Base-by-base conservation (phyloP, 805 yeast genomes). In the Spathaspora arborariae region DNA sequence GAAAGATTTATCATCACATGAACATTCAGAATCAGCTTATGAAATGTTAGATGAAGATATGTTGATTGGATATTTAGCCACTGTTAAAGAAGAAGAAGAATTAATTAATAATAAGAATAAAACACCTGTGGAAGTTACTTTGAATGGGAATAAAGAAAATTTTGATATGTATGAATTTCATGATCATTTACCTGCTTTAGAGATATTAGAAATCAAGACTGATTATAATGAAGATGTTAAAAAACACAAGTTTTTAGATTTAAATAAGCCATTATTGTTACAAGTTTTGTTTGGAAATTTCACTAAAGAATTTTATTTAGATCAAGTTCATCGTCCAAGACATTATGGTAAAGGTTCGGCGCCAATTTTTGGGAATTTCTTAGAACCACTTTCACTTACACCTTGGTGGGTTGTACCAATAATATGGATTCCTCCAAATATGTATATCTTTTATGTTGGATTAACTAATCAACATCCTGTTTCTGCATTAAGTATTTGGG, bases 271-370 rank as follows among this genome's bases (percentile, higher is more conserved):
- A 1, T 73, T 94, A 56, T 69, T 94, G 38, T 60, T 80, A 65
- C 99, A 94, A 72, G 88, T 94, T 40, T 68, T 89, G 46, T 74
- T 79, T 50, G 82, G 90, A 37, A 76, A 78, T 30, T 94, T 90
- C 75, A 62, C 86, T 37, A 92, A 88, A 63, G 95, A 88, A 38
- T 92, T 94, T 60, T 94, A 94, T 65, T 75, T 94, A 60, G 96
- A 90, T 63, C 97, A 94, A 68, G 94, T 94, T 38, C 99, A 94
- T 67, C 82, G 97, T 68, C 99, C 99, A 45, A 84, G 99, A 63
- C 99, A 94, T 67, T 94, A 91, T 63, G 98, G 98, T 54, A 84
- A 90, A 63, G 97, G 97, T 9, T 88, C 97, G 2, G 99, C 99
- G 10, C 97, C 91, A 5, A 64, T 94, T 45, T 94, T 94, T 66